A percentile compares a stretch with the other conserved stretches of the same genome.
phyloP scores from a whole-genome alignment of 202 grass and related monocot species.

The Dendrocalamus latiflorus region DNA sequence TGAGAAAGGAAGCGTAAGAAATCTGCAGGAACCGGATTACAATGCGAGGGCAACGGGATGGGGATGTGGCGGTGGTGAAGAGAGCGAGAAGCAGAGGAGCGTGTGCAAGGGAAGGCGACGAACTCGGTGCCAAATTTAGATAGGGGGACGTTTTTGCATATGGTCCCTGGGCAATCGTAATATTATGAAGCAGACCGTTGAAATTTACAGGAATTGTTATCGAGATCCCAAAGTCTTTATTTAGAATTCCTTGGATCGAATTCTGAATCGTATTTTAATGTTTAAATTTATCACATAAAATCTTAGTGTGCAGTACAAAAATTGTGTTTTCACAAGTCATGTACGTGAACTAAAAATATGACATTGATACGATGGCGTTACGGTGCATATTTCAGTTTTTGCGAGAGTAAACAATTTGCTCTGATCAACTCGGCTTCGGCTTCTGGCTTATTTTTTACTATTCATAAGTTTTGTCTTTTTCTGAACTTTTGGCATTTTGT shows the following conservation, averaged over 20 bases:
- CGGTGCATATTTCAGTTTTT: neutral
- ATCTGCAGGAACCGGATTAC: neutral
- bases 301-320: no score
- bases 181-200: no score
- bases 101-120: slow-evolving; percentile 19
- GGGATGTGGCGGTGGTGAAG: neutral
- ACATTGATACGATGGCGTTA: no score
- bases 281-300: neutral
- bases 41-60: slow-evolving; percentile 4
- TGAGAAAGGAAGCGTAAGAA: neutral
- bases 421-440: no score
- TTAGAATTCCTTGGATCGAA: neutral
- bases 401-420: neutral
- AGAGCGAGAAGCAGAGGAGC: neutral
- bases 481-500: no score
- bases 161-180: neutral
- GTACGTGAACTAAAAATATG: no score
- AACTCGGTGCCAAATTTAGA: slow-evolving; percentile 54
- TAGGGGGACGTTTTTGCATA: neutral
- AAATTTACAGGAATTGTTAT: no score
- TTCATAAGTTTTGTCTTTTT: no score
- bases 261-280: neutral
- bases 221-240: no score
- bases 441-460: no score
- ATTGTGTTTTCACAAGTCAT: no score